A percentile compares a stretch with the other conserved stretches of the same genome.
Conservation (phyloP, 768 basidiomycete species). For the Lepiota venenata region DNA sequence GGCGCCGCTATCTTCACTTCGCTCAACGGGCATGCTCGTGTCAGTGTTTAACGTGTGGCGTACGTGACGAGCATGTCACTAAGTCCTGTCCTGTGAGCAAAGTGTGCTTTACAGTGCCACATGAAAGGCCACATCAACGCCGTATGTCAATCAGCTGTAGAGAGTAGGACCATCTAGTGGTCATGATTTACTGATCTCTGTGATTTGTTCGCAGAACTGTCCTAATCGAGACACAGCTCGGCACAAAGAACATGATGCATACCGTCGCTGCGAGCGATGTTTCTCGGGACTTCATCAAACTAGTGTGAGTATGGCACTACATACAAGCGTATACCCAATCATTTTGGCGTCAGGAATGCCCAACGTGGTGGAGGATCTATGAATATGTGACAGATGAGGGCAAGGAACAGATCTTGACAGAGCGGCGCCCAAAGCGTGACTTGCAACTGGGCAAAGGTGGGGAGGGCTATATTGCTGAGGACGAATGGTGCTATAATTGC, state of each 20-base stretch:
- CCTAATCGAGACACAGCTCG: conserved; percentile 51
- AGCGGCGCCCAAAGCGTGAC: conserved; percentile 46
- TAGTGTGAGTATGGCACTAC: conserved; percentile 43
- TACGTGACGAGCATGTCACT: conserved; percentile 74
- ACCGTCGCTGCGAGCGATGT: conserved; percentile 61
- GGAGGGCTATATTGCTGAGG: conserved; percentile 71
- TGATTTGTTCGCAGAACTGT: conserved; percentile 49
- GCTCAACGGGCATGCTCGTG: neutral
- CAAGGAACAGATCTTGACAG: conserved; percentile 37
- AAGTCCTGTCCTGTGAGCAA: conserved; percentile 79
- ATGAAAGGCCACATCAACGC: conserved; percentile 81
- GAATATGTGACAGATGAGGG: conserved; percentile 61
- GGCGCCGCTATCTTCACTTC: neutral
- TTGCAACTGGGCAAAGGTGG: conserved; percentile 64
- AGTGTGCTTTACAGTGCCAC: conserved; percentile 73
- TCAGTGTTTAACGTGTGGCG: conserved; percentile 81
- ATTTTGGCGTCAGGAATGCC: conserved; percentile 62
- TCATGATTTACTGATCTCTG: neutral
- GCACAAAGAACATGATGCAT: conserved; percentile 11
- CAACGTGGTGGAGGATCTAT: conserved; percentile 79
- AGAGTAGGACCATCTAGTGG: neutral
- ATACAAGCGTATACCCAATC: neutral
- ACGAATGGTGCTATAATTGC: conserved; percentile 84
- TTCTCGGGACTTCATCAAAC: conserved; percentile 59
- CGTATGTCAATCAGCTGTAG: conserved; percentile 32